Percentiles rank a stretch among this genome's conserved stretches.
These are phyloP conservation scores for Fusarium bactridioides DNA, from an alignment of 2,329 filamentous ascomycete species.

Conservation along the genomic window DNA sequence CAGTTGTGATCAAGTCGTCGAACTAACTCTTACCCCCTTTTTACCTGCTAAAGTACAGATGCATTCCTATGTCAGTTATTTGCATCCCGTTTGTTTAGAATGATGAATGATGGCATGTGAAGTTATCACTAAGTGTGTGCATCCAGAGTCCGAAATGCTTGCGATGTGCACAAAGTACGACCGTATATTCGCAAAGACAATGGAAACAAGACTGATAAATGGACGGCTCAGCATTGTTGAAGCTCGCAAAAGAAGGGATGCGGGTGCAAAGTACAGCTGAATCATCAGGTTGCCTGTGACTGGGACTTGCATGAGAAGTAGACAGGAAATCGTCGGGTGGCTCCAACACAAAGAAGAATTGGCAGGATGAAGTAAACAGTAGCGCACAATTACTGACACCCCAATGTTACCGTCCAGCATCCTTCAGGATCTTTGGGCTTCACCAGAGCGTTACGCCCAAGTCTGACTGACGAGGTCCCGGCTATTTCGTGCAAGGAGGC, in stretches of 20 bases:
- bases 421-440: background rate
- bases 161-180: background rate
- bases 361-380: background rate
- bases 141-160: background rate
- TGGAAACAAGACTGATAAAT: fast-evolving
- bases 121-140: background rate
- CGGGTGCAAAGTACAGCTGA: background rate
- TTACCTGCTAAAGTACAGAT: fast-evolving
- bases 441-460: background rate
- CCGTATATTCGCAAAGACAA: fast-evolving
- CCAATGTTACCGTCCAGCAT: background rate
- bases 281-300: background rate
- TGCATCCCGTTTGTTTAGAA: background rate
- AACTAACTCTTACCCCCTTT: background rate
- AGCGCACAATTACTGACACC: background rate
- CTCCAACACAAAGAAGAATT: fast-evolving
- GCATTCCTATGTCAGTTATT: fast-evolving
- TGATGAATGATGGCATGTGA: background rate
- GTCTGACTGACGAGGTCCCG: background rate
- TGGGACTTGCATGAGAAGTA: fast-evolving
- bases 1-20: fast-evolving
- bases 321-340: fast-evolving
- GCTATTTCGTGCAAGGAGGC: background rate
- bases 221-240: background rate
- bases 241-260: fast-evolving